Evolutionary conservation across 306 rosid species (phyloP).

Genomic region (Notholithocarpus densiflorus): DNA sequence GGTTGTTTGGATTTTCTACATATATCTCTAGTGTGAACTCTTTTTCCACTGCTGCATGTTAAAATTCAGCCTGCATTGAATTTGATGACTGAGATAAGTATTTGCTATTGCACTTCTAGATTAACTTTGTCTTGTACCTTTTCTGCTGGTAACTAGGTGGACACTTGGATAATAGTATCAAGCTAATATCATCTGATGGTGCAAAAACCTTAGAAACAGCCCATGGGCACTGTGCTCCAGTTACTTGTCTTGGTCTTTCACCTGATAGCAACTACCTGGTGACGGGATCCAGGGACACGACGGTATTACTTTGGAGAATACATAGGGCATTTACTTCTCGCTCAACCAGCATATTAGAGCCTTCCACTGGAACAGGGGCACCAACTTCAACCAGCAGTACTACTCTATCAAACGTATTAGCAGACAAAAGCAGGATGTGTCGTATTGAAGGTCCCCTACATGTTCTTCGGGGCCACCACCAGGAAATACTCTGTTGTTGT

Average conservation of each 20-base stretch:
- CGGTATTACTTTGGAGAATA: conserved; percentile 87
- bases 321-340: conserved; percentile 52
- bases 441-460: conserved; percentile 90
- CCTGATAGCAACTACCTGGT: conserved; percentile 81
- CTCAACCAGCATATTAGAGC: conserved; percentile 51
- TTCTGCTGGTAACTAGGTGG: conserved; percentile 65
- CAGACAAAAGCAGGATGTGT: conserved; percentile 61
- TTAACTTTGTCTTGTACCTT: conserved; percentile 22
- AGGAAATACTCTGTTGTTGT: conserved; percentile 81
- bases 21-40: neutral
- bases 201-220: conserved; percentile 94
- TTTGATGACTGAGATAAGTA: neutral
- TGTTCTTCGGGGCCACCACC: conserved; percentile 81
- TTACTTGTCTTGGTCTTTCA: conserved; percentile 85
- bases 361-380: conserved; percentile 45
- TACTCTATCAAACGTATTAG: conserved; percentile 43
- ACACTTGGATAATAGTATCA: conserved; percentile 84
- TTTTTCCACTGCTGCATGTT: neutral
- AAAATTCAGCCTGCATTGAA: neutral
- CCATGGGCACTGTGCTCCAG: conserved; percentile 87
- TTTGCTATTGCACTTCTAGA: conserved; percentile 16
- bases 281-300: conserved; percentile 85
- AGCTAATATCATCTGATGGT: conserved; percentile 81
- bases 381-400: conserved; percentile 40
- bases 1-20: neutral